A percentile compares a stretch with the other conserved stretches of the same genome.
phyloP scores from a whole-genome alignment of 2,329 filamentous ascomycete species.

The Pseudopyrenochaeta lycopersici region DNA sequence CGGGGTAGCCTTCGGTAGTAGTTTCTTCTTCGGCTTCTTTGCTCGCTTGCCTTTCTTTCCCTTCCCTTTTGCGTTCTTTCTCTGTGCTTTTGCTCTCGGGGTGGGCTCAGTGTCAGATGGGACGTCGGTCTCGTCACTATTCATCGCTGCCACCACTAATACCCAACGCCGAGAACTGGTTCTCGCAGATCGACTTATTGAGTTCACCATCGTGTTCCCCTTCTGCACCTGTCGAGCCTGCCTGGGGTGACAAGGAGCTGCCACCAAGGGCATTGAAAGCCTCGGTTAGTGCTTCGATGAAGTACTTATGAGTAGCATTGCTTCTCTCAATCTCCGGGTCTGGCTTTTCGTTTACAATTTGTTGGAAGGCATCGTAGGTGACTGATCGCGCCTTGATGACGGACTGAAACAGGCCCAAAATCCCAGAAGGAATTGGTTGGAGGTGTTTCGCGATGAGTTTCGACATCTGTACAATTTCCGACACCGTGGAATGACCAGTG shows the following conservation, averaged over 20 bases:
- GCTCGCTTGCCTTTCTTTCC: constrained; percentile 38
- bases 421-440: constrained; percentile 41
- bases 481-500: constrained; percentile 50
- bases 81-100: constrained; percentile 23
- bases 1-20: constrained; percentile 17
- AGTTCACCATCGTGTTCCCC: constrained; percentile 15
- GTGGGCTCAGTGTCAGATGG: constrained; percentile 14
- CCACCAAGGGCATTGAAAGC: constrained; percentile 51
- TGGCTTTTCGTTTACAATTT: constrained; percentile 39
- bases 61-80: constrained; percentile 25
- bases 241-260: constrained; percentile 24
- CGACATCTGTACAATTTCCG: constrained; percentile 50
- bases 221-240: constrained; percentile 12
- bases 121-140: constrained; percentile 3
- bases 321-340: constrained; percentile 51
- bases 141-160: constrained; percentile 8
- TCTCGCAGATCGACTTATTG: constrained; percentile 10
- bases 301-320: constrained; percentile 54
- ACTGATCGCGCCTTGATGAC: constrained; percentile 48
- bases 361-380: constrained; percentile 42
- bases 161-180: constrained; percentile 20
- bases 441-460: constrained; percentile 53
- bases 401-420: constrained; percentile 50
- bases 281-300: constrained; percentile 53
- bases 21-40: constrained; percentile 36